Evolutionary conservation across 176 grass and related monocot genomes (phyloP), one percentile per base, ranked within the genome.

Genomic region (Avena eriantha): DNA sequence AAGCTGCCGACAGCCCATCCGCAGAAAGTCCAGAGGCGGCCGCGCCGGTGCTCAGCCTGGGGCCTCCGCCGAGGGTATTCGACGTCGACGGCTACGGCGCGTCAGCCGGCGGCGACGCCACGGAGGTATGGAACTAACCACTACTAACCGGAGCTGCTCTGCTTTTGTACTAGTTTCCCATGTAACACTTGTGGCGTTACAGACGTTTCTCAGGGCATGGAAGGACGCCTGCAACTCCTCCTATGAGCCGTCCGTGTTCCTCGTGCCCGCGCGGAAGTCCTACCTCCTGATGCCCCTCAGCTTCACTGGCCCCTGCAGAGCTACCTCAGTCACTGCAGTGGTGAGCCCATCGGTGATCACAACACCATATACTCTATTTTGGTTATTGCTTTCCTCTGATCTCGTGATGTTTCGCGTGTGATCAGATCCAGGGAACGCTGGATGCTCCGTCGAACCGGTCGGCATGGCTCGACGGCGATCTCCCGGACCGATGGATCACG

Each of bases 121-220:
- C 81, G 15, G 17, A 92, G 91, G 95, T 98, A 72, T 19, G 47
- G 33, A 76, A 54, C 47, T 9, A 29, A 39, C 26, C 7, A 41
- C 36, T 16, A 41, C 36, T 16, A 74, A 4, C 13, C 71, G 16
- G 19, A 45, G 43, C 29, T 83, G 67, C 31, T 79, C 12, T 82
- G 12, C 51, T 66, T 61, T 24, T 80, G 19, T 6, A 36, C 22
- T 6, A 14, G 74, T 17, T 66, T 14, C 45, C 16, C 7, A n/a
- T 17, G 26, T 39, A 50, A 22, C 49, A 43, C 18, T 0, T 31
- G 3, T 34, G 29, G 29, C 59, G 35, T 80, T 73, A 14, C 71
- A 93, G 89, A 93, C 95, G 85, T 93, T 98, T 90, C 78, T 86
- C 11, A 57, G 11, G 67, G 89, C 93, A 2, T 98, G 95, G 95